Conservation (phyloP, 108 stramenopile genomes). For the Nitzschia putrida region DNA sequence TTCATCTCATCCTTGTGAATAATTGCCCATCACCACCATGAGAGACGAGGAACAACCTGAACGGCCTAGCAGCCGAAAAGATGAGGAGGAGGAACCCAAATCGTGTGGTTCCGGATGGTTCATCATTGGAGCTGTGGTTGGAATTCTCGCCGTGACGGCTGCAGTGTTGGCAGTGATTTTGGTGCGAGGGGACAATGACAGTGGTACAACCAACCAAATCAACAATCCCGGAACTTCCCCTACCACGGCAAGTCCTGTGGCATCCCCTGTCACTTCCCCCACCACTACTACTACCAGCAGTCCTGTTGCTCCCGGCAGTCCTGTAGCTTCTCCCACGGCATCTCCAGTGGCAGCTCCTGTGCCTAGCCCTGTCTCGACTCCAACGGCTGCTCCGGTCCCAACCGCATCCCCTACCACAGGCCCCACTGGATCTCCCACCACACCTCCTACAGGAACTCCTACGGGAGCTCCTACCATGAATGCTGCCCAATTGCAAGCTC, state of each 20-base stretch:
- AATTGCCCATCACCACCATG: too few species aligned
- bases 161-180: not conserved
- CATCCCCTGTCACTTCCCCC: not conserved
- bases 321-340: not conserved
- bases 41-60: too few species aligned
- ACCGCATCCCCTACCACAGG: not conserved
- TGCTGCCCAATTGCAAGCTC: too few species aligned
- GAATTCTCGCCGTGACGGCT: conserved; percentile 2
- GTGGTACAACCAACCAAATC: not conserved
- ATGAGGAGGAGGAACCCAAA: too few species aligned
- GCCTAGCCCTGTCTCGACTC: not conserved
- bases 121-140: not conserved
- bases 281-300: not conserved
- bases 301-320: not conserved
- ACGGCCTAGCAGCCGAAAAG: too few species aligned
- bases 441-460: not conserved
- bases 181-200: not conserved
- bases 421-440: not conserved
- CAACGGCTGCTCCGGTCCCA: conserved; percentile 8
- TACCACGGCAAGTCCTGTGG: not conserved
- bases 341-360: not conserved
- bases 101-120: too few species aligned
- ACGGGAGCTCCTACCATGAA: not conserved
- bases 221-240: not conserved
- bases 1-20: too few species aligned